Conservation (phyloP, 441 rosid species). For the Flueggea neowawraea region DNA sequence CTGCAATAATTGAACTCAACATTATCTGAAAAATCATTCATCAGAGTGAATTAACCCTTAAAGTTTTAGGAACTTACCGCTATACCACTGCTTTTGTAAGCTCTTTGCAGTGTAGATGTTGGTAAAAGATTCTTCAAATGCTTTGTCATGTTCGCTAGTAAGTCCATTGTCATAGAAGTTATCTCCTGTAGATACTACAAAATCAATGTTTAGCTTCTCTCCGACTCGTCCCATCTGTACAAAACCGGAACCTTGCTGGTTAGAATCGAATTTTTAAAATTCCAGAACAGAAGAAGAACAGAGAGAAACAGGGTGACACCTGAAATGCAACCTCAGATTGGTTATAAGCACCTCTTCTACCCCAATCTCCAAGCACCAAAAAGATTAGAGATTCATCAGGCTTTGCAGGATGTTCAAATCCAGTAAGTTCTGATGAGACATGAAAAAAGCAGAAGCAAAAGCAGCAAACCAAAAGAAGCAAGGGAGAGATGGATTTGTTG, state of each 20-base stretch:
- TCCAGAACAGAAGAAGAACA: neutral
- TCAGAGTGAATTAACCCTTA: neutral
- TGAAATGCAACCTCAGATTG: conserved; percentile 68
- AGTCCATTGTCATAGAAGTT: conserved; percentile 79
- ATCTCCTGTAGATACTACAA: conserved; percentile 82
- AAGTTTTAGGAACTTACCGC: conserved; percentile 22
- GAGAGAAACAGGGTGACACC: conserved; percentile 24
- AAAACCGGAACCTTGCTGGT: neutral
- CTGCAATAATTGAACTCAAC: conserved; percentile 22
- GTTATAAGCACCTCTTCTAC: conserved; percentile 61
- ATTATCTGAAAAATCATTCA: too few relatives aligned
- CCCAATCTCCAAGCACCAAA: conserved; percentile 81
- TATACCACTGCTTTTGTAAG: conserved; percentile 76
- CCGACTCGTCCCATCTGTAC: conserved; percentile 71
- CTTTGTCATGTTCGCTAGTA: conserved; percentile 38
- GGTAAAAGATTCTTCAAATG: conserved; percentile 60
- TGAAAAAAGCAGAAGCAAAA: conserved; percentile 19
- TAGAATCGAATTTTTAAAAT: neutral
- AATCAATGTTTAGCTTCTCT: conserved; percentile 51
- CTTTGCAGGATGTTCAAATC: conserved; percentile 44
- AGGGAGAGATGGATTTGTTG: neutral
- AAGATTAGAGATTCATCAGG: conserved; percentile 50
- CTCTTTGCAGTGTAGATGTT: conserved; percentile 57
- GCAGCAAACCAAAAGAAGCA: neutral
- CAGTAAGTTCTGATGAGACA: conserved; percentile 34